phyloP scores from a whole-genome alignment of 169 alveolate species.

The Plasmodium blacklocki region DNA sequence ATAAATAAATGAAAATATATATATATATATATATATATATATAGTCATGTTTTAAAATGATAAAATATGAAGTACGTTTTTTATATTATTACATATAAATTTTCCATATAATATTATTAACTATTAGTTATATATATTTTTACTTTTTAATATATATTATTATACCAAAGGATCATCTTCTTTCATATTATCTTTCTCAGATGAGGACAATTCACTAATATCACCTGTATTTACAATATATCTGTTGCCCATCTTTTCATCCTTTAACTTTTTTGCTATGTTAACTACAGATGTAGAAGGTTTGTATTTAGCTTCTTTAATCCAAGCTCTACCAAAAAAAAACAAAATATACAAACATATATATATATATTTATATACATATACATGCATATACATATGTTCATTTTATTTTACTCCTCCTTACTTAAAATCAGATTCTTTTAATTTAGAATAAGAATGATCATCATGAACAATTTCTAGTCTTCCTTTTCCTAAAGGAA shows the following conservation, averaged over 20 bases:
- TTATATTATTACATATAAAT: too few relatives aligned
- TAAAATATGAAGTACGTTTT: too few relatives aligned
- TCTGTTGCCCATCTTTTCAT: conserved; percentile 32
- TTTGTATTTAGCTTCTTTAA: conserved; percentile 58
- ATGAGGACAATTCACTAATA: conserved; percentile 44
- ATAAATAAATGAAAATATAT: too few relatives aligned
- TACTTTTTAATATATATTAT: background rate
- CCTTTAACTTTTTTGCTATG: conserved; percentile 57
- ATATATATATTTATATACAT: too few relatives aligned
- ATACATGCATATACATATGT: background rate
- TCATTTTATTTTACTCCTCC: background rate
- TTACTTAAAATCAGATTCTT: conserved; percentile 69
- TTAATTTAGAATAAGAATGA: conserved; percentile 70
- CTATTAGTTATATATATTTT: background rate
- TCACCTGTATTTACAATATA: conserved; percentile 20
- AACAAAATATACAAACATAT: background rate
- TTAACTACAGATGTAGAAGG: conserved; percentile 58
- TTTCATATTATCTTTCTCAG: conserved; percentile 39
- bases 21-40: too few relatives aligned
- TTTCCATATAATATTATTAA: too few relatives aligned
- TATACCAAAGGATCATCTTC: conserved; percentile 68
- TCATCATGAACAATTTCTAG: conserved; percentile 60
- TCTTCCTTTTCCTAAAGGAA: conserved; percentile 70
- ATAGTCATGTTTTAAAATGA: too few relatives aligned
- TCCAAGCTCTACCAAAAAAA: conserved; percentile 60